Evolutionary conservation across 345 rosid species (phyloP).

Genomic region (Gossypium anomalum): DNA sequence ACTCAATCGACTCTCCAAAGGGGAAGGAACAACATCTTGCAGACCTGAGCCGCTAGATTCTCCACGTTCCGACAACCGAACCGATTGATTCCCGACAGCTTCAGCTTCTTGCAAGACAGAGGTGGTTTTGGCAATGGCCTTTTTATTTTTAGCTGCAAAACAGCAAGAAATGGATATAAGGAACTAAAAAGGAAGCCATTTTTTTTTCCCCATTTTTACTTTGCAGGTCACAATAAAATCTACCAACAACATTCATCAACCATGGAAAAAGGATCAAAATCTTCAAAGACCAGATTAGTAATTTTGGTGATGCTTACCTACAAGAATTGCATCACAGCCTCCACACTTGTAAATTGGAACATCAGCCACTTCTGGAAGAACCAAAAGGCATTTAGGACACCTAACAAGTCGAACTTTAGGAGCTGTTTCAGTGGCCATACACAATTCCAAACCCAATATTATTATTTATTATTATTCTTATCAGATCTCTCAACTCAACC

Average conservation of each 20-base stretch:
- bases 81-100: slow-evolving; percentile 18
- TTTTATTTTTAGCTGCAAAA: slow-evolving; percentile 51
- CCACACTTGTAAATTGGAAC: slow-evolving; percentile 67
- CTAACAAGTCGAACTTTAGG: slow-evolving; percentile 51
- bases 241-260: neutral
- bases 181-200: neutral
- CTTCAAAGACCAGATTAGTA: neutral
- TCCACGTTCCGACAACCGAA: slow-evolving; percentile 4
- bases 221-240: neutral
- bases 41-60: slow-evolving; percentile 8
- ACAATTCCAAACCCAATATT: neutral
- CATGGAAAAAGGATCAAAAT: neutral
- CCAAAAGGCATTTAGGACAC: slow-evolving; percentile 56
- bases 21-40: neutral
- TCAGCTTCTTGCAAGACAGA: slow-evolving; percentile 29
- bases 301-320: slow-evolving; percentile 38
- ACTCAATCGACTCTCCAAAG: neutral
- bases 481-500: too few species aligned
- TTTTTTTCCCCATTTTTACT: neutral
- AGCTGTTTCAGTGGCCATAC: slow-evolving; percentile 33
- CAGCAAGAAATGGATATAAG: slow-evolving; percentile 19
- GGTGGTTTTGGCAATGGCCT: slow-evolving; percentile 23
- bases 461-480: too few species aligned
- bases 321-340: slow-evolving; percentile 53
- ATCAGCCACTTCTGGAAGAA: slow-evolving; percentile 58